phyloP scores from a whole-genome alignment of 129 eudicot genomes.

The Heracleum sosnowskyi region DNA sequence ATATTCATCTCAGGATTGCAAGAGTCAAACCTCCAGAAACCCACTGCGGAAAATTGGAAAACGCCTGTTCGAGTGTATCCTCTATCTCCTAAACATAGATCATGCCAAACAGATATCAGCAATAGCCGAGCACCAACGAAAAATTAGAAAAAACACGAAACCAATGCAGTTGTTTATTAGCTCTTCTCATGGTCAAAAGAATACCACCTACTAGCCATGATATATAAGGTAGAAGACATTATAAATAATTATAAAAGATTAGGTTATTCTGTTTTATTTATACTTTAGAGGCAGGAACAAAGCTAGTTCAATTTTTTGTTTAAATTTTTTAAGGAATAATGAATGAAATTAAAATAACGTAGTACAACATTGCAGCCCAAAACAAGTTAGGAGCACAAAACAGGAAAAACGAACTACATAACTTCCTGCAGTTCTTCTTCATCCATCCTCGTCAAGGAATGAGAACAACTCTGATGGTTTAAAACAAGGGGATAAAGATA shows the following conservation, averaged over 20 bases:
- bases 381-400: not conserved
- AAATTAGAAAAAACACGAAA: not conserved
- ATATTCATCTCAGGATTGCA: not conserved
- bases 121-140: not conserved
- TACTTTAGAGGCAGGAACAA: not conserved
- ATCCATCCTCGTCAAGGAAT: not conserved
- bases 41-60: slow-evolving; percentile 64
- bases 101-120: slow-evolving; percentile 14
- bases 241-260: not conserved
- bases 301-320: not conserved
- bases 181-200: too few relatives aligned
- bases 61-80: slow-evolving; percentile 44
- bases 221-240: not conserved
- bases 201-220: not conserved
- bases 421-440: not conserved
- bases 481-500: not conserved
- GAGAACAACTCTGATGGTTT: not conserved
- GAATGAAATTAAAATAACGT: not conserved
- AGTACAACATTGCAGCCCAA: not conserved
- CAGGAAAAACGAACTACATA: not conserved
- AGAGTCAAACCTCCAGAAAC: slow-evolving; percentile 57
- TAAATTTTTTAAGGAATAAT: not conserved
- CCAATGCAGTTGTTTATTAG: too few relatives aligned
- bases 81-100: slow-evolving; percentile 32
- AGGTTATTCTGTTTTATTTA: not conserved